Evolutionary conservation across 2,329 filamentous ascomycete species (phyloP).

Genomic region (Chrysoporthe puriensis): DNA sequence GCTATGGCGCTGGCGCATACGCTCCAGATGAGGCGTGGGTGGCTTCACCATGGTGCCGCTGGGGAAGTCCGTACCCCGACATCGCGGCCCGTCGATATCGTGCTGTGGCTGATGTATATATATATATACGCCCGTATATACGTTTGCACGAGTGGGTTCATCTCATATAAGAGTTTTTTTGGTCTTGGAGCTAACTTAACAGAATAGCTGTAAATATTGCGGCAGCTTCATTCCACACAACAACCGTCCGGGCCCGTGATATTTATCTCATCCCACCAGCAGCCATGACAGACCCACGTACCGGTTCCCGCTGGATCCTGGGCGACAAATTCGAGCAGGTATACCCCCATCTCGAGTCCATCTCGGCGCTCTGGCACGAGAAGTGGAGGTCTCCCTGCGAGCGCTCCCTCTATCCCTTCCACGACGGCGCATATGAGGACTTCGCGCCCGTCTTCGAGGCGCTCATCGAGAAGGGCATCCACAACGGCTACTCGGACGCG

Average conservation of each 20-base stretch:
- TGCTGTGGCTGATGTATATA: not conserved
- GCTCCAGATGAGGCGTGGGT: not conserved
- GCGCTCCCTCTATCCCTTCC: conserved; percentile 63
- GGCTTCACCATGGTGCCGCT: not conserved
- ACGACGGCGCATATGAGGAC: conserved; percentile 70
- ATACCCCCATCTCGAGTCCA: conserved; percentile 13
- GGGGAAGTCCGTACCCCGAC: conserved; percentile 3
- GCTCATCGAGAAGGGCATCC: conserved; percentile 61
- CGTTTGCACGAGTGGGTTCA: not conserved
- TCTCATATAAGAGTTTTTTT: too few relatives aligned
- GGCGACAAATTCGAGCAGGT: conserved; percentile 18
- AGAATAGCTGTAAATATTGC: too few relatives aligned
- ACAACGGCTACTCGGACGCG: conserved; percentile 66
- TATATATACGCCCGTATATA: not conserved
- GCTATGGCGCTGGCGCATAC: too few relatives aligned
- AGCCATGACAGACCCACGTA: conserved; percentile 13
- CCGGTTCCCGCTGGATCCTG: conserved; percentile 10
- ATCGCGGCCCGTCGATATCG: not conserved
- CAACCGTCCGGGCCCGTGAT: not conserved
- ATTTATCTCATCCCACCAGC: not conserved
- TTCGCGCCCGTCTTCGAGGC: conserved; percentile 69
- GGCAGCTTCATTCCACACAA: not conserved
- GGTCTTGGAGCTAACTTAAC: not conserved
- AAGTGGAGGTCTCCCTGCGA: conserved; percentile 72
- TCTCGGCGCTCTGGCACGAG: conserved; percentile 71